phyloP scores from a whole-genome alignment of 768 basidiomycete genomes.

The Amanita jacksonii region DNA sequence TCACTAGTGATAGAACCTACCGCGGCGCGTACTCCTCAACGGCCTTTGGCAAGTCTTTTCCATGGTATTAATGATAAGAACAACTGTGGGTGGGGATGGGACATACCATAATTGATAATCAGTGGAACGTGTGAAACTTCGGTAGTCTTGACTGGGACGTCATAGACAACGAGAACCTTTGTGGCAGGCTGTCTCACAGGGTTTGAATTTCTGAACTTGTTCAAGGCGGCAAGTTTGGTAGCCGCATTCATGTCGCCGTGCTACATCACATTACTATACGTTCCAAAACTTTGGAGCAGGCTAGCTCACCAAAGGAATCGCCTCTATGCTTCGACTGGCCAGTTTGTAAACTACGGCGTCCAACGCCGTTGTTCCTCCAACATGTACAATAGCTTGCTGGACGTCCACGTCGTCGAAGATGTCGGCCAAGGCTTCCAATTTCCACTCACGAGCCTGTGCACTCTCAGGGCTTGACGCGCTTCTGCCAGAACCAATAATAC shows the following conservation, averaged over 20 bases:
- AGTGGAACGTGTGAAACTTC: slow-evolving; percentile 88
- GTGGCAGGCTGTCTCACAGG: slow-evolving; percentile 54
- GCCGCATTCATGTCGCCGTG: slow-evolving; percentile 90
- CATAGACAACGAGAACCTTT: slow-evolving; percentile 85
- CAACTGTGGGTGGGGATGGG: not conserved
- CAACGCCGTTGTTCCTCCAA: slow-evolving; percentile 78
- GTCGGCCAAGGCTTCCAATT: slow-evolving; percentile 85
- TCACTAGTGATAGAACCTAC: slow-evolving; percentile 28
- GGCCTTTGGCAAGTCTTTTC: slow-evolving; percentile 77
- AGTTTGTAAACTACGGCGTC: slow-evolving; percentile 90
- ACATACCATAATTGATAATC: slow-evolving; percentile 85
- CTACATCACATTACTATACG: slow-evolving; percentile 26
- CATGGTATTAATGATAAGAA: slow-evolving; percentile 8
- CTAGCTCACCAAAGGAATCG: slow-evolving; percentile 70
- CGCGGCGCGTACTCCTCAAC: slow-evolving; percentile 98
- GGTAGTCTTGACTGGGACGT: slow-evolving; percentile 84
- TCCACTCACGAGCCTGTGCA: slow-evolving; percentile 86
- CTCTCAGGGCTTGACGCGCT: slow-evolving; percentile 74
- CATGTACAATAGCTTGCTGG: slow-evolving; percentile 75
- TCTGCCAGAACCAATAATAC: slow-evolving; percentile 92
- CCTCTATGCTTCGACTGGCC: slow-evolving; percentile 76
- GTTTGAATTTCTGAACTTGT: slow-evolving; percentile 65
- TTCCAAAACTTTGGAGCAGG: slow-evolving; percentile 12
- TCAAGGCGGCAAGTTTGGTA: slow-evolving; percentile 71
- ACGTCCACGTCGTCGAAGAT: slow-evolving; percentile 84